These are phyloP conservation scores for Cochlearia excelsa DNA, from an alignment of 345 rosid genomes.

Conservation along the genomic window DNA sequence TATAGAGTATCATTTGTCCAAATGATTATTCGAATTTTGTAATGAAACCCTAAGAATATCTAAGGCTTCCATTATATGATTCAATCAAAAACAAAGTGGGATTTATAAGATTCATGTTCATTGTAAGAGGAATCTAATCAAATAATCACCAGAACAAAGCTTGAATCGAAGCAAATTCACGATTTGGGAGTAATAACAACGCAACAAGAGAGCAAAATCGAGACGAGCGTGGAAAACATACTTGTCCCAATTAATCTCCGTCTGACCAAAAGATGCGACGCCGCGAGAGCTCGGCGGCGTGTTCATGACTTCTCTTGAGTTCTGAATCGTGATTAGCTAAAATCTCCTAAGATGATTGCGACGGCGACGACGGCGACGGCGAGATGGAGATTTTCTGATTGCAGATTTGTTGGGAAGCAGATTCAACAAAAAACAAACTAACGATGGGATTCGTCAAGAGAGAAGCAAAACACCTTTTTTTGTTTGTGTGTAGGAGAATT, in stretches of 20 bases:
- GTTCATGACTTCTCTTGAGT: conserved; percentile 41
- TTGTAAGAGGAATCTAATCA: background rate
- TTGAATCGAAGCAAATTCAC: conserved; percentile 22
- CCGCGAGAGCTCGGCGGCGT: conserved; percentile 54
- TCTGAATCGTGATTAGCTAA: background rate
- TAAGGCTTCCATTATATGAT: no score
- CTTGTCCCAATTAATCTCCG: conserved; percentile 99
- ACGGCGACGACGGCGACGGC: conserved; percentile 2
- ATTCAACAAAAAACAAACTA: conserved; percentile 11
- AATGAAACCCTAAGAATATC: no score
- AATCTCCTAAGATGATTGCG: conserved; percentile 2
- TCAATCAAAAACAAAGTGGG: background rate
- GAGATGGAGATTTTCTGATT: conserved; percentile 8
- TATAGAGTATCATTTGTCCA: no score
- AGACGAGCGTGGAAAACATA: conserved; percentile 34
- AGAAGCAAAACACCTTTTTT: background rate
- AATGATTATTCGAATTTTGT: no score
- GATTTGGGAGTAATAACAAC: conserved; percentile 1
- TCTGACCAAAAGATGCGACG: conserved; percentile 56
- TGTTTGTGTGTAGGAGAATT: background rate
- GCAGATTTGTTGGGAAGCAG: conserved; percentile 37
- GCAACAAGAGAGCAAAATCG: background rate
- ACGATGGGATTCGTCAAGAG: conserved; percentile 18
- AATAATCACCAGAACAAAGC: conserved; percentile 10
- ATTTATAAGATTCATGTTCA: background rate